Evolutionary conservation across 352 stramenopile species (phyloP).

Genomic region (Plasmopara muralis): DNA sequence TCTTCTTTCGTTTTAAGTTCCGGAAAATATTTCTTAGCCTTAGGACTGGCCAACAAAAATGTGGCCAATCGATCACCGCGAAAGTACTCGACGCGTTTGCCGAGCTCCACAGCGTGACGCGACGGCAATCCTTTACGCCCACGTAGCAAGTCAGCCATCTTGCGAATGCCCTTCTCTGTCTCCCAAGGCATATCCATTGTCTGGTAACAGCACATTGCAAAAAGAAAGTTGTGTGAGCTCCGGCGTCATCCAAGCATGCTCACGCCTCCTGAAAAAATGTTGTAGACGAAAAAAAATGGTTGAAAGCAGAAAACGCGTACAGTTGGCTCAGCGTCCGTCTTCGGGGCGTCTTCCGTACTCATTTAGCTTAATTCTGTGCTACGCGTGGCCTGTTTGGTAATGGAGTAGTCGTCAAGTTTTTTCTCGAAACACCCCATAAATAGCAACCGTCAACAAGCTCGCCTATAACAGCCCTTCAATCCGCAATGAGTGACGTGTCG

Average conservation of each 20-base stretch:
- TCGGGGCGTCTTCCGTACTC: slow-evolving; percentile 21
- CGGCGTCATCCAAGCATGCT: background rate
- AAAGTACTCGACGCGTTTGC: slow-evolving; percentile 91
- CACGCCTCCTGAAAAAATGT: no score
- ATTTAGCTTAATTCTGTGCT: slow-evolving; percentile 13
- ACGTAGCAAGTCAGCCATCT: slow-evolving; percentile 79
- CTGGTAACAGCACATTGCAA: slow-evolving; percentile 12
- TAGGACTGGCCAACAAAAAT: slow-evolving; percentile 73
- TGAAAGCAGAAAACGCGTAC: slow-evolving; percentile 10
- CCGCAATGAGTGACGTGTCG: slow-evolving; percentile 44
- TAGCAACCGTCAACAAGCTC: slow-evolving; percentile 18
- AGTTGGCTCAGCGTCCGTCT: slow-evolving; percentile 17
- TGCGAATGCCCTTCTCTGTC: slow-evolving; percentile 63
- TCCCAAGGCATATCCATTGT: slow-evolving; percentile 58
- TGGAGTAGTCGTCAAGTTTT: slow-evolving; percentile 12
- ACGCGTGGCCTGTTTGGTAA: slow-evolving; percentile 30
- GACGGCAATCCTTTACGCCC: slow-evolving; percentile 84
- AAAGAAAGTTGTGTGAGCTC: background rate
- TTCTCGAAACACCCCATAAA: slow-evolving; percentile 15
- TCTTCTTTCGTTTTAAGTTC: slow-evolving; percentile 77
- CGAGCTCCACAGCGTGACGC: slow-evolving; percentile 84
- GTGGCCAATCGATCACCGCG: slow-evolving; percentile 80
- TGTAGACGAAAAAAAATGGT: background rate
- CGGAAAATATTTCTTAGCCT: slow-evolving; percentile 80
- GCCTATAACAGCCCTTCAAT: slow-evolving; percentile 17